These are phyloP conservation scores for Botrytis tulipae DNA, from an alignment of 2,329 filamentous ascomycete genomes.

Conservation along the genomic window DNA sequence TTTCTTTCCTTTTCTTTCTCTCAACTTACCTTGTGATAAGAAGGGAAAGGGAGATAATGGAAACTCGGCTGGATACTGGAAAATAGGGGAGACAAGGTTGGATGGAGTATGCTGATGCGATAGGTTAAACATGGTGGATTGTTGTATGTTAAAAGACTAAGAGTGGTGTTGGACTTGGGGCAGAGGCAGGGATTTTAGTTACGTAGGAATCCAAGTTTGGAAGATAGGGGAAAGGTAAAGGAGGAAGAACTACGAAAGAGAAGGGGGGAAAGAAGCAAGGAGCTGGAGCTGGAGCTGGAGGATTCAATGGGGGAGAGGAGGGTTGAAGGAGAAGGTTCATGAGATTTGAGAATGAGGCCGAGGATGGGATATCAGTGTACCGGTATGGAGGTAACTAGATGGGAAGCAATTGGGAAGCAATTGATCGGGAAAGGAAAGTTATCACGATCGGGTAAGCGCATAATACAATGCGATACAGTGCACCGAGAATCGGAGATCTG, in stretches of 20 bases:
- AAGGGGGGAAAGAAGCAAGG: too few species aligned
- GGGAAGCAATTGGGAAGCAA: too few species aligned
- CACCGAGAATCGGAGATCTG: background rate
- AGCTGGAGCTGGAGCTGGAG: too few species aligned
- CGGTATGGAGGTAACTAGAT: fast-evolving
- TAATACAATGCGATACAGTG: background rate
- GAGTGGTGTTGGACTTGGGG: background rate
- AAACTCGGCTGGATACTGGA: background rate
- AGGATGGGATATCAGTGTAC: background rate
- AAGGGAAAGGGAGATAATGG: background rate
- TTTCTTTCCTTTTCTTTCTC: background rate
- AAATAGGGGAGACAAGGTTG: background rate
- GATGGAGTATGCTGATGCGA: background rate
- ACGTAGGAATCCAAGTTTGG: too few species aligned
- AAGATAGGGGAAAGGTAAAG: too few species aligned
- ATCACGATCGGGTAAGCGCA: background rate
- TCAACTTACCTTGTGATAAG: background rate
- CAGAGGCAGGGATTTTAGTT: too few species aligned
- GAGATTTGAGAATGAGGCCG: too few species aligned
- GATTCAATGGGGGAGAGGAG: too few species aligned
- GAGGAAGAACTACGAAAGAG: too few species aligned
- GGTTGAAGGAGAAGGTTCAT: too few species aligned
- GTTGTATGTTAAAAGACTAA: background rate
- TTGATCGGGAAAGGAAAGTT: background rate
- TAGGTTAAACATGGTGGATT: fast-evolving